Conservation (phyloP, 345 rosid species). For the Jatropha curcas region DNA sequence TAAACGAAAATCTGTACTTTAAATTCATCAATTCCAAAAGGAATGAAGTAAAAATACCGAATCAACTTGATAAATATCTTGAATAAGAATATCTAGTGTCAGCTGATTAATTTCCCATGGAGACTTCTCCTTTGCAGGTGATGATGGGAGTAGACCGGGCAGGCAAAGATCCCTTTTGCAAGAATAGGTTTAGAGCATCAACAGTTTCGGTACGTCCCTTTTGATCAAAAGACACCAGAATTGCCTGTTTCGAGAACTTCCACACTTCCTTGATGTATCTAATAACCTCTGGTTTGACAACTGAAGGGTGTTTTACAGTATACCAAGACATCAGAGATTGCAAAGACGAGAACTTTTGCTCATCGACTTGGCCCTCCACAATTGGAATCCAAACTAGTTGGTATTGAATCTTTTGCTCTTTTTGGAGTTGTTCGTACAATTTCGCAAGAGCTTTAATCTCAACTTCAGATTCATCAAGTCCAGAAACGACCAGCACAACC, state of each 20-base stretch:
- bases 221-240: slow-evolving; percentile 36
- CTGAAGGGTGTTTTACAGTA: slow-evolving; percentile 32
- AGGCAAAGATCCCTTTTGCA: slow-evolving; percentile 34
- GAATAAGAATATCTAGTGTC: too few relatives aligned
- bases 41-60: slow-evolving; percentile 40
- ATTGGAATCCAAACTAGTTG: slow-evolving; percentile 55
- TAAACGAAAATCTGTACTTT: too few relatives aligned
- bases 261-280: slow-evolving; percentile 40
- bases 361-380: slow-evolving; percentile 33
- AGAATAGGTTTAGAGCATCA: slow-evolving; percentile 36
- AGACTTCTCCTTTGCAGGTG: slow-evolving; percentile 25
- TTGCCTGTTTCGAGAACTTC: slow-evolving; percentile 25
- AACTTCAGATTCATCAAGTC: slow-evolving; percentile 36
- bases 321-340: slow-evolving; percentile 37
- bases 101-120: slow-evolving; percentile 32
- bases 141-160: slow-evolving; percentile 28
- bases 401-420: slow-evolving; percentile 12
- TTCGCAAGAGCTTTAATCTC: slow-evolving; percentile 31
- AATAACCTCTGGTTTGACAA: slow-evolving; percentile 28
- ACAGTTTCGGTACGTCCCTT: slow-evolving; percentile 26
- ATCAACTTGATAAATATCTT: slow-evolving; percentile 27
- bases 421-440: slow-evolving; percentile 24
- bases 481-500: slow-evolving; percentile 37
- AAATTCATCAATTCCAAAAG: neutral
- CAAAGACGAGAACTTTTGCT: slow-evolving; percentile 23